Evolutionary conservation across 202 grass and related monocot genomes (phyloP).

Genomic region (Zoysia matrella): DNA sequence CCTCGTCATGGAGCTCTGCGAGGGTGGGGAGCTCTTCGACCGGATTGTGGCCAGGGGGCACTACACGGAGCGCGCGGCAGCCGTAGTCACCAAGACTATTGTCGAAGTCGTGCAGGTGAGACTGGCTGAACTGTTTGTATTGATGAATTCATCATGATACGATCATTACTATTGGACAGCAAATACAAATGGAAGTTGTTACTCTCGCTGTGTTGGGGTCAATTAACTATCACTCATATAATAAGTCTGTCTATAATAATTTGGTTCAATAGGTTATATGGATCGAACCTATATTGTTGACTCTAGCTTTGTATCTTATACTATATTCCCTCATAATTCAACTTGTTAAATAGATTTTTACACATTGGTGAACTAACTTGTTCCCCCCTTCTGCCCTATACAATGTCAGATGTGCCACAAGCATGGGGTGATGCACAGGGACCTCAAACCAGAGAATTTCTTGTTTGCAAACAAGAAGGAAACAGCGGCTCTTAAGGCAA

Average conservation of each 20-base stretch:
- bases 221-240: constrained; percentile 12
- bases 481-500: no score
- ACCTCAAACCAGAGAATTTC: constrained; percentile 92
- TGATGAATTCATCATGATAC: not conserved
- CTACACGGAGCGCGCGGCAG: constrained; percentile 86
- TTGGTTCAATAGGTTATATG: not conserved
- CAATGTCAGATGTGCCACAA: constrained; percentile 76
- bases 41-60: constrained; percentile 86
- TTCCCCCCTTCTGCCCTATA: constrained; percentile 27
- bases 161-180: constrained; percentile 13
- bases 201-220: constrained; percentile 17
- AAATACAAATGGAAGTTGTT: constrained; percentile 18
- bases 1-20: constrained; percentile 98
- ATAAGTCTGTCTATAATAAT: not conserved
- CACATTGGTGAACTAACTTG: constrained; percentile 7
- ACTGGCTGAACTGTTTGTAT: not conserved
- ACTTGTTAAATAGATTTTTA: not conserved
- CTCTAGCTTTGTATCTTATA: not conserved
- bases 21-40: constrained; percentile 95
- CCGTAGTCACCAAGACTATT: constrained; percentile 72
- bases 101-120: constrained; percentile 88
- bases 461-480: constrained; percentile 46
- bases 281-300: not conserved
- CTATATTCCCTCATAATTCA: not conserved
- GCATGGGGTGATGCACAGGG: constrained; percentile 88